Conservation (phyloP, 2,329 filamentous ascomycete genomes). For the Alternaria postmessia region DNA sequence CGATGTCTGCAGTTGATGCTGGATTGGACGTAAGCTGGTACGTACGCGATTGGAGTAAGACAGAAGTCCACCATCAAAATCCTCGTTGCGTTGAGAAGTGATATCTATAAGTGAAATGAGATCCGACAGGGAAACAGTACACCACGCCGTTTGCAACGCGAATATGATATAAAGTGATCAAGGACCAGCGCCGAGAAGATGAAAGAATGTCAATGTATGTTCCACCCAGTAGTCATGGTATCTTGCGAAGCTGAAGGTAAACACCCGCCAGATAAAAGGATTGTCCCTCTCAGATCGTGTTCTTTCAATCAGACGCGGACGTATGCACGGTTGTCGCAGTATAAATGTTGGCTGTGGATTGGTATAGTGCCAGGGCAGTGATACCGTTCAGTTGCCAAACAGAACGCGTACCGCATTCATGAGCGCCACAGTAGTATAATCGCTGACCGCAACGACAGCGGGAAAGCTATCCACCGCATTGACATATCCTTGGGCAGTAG, state of each 20-base stretch:
- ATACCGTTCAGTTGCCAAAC: conserved; percentile 27
- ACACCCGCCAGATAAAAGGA: neutral
- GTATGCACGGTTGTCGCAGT: neutral
- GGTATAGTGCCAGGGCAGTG: neutral
- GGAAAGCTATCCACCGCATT: conserved; percentile 38
- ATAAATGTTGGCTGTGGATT: fast-evolving
- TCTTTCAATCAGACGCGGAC: no score
- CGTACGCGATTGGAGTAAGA: no score
- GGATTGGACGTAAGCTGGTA: no score
- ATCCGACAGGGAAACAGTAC: neutral
- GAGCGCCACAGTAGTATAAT: conserved; percentile 41
- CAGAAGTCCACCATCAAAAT: no score
- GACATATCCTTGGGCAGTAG: conserved; percentile 24
- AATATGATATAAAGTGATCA: neutral
- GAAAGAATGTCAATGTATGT: neutral
- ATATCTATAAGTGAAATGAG: no score
- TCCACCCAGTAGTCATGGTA: neutral
- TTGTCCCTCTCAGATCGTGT: neutral
- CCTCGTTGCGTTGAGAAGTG: no score
- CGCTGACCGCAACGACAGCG: conserved; percentile 35
- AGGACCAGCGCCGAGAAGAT: neutral
- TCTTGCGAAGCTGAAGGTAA: neutral
- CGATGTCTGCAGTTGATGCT: no score
- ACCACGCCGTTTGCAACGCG: neutral
- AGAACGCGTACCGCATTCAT: conserved; percentile 35